Evolutionary conservation across 371 early-diverging fungal species (phyloP).

Genomic region (Haplosporangium sp.): DNA sequence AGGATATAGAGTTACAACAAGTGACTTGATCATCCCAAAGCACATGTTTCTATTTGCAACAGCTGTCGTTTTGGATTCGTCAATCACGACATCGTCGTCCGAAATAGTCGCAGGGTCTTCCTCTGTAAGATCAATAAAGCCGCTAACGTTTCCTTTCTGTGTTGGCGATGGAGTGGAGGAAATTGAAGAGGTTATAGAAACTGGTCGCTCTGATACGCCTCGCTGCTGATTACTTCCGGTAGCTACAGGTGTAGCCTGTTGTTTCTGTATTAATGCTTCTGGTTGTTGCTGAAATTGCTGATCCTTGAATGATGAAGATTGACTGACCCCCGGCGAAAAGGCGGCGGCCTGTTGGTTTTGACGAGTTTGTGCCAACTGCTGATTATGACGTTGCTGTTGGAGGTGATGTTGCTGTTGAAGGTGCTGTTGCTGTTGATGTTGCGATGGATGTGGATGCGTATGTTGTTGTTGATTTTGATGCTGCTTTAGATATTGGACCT

Average conservation of each 20-base stretch:
- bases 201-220: not conserved
- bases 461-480: slow-evolving; percentile 1
- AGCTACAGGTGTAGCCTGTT: not conserved
- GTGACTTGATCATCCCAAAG: slow-evolving; percentile 57
- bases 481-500: not conserved
- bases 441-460: not conserved
- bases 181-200: slow-evolving; percentile 14
- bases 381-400: no score
- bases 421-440: slow-evolving; percentile 9
- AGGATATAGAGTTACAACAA: slow-evolving; percentile 55
- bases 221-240: not conserved
- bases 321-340: no score
- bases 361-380: no score
- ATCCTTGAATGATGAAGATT: no score
- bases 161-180: slow-evolving; percentile 29
- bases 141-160: not conserved
- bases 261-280: slow-evolving; percentile 8
- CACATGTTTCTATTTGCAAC: slow-evolving; percentile 57
- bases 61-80: slow-evolving; percentile 48
- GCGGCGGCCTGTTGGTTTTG: no score
- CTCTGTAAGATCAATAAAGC: slow-evolving; percentile 35
- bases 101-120: slow-evolving; percentile 25
- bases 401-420: not conserved
- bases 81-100: slow-evolving; percentile 47
- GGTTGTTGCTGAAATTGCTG: slow-evolving; percentile 13